These are phyloP conservation scores for Pascua guehoae DNA, from an alignment of 1,284 basidiomycete species.

Conservation along the genomic window DNA sequence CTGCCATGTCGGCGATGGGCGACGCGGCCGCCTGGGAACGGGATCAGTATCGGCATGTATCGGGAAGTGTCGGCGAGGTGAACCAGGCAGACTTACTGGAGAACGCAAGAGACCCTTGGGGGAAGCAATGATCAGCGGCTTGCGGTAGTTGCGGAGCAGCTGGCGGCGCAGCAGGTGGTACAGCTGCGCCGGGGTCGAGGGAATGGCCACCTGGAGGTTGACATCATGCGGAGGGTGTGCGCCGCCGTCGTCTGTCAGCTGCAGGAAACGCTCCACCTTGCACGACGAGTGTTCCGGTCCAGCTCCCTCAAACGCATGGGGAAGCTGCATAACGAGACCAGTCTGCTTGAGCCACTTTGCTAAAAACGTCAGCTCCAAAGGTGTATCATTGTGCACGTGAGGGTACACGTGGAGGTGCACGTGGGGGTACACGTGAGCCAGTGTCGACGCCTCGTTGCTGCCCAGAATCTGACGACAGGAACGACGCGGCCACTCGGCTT, in stretches of 20 bases:
- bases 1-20: slow-evolving; percentile 61
- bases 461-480: not conserved
- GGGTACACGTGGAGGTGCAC: too few relatives aligned
- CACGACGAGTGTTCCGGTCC: slow-evolving; percentile 87
- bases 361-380: slow-evolving; percentile 33
- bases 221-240: slow-evolving; percentile 51
- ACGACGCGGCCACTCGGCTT: not conserved
- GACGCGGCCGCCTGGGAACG: slow-evolving; percentile 66
- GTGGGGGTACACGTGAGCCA: too few relatives aligned
- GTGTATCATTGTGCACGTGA: slow-evolving; percentile 4
- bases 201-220: slow-evolving; percentile 79
- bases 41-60: not conserved
- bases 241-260: slow-evolving; percentile 49
- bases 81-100: slow-evolving; percentile 55
- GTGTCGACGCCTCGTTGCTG: too few relatives aligned
- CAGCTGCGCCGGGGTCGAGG: slow-evolving; percentile 82
- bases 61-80: not conserved
- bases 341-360: slow-evolving; percentile 93
- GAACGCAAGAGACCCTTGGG: slow-evolving; percentile 78
- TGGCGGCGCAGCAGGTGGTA: slow-evolving; percentile 84
- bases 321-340: slow-evolving; percentile 77
- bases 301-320: slow-evolving; percentile 81
- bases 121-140: slow-evolving; percentile 74
- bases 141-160: slow-evolving; percentile 75
- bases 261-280: slow-evolving; percentile 78